A percentile compares a stretch with the other conserved stretches of the same genome.
Conservation (phyloP, 805 yeast genomes). For the Zygoascus bituminiphila region DNA sequence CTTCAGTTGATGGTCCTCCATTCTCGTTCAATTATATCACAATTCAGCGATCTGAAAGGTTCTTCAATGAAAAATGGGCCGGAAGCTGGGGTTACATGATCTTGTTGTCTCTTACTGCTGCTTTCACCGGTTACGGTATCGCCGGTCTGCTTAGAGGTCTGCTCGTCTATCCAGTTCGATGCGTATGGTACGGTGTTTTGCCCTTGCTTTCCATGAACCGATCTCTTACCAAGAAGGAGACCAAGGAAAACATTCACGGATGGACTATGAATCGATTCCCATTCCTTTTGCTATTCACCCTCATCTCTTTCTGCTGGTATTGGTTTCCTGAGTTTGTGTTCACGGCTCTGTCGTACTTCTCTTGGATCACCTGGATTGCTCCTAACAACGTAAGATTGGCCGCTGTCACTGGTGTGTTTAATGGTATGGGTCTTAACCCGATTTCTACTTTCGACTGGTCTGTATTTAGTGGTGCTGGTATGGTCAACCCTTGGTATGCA, state of each 20-base stretch:
- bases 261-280: conserved; percentile 50
- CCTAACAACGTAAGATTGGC: conserved; percentile 48
- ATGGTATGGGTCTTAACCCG: conserved; percentile 35
- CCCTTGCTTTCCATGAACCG: conserved; percentile 47
- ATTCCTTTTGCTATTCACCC: conserved; percentile 39
- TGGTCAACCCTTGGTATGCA: conserved; percentile 14
- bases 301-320: conserved; percentile 43
- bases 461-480: conserved; percentile 21
- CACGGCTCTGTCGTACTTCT: conserved; percentile 52
- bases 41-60: conserved; percentile 8
- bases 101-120: conserved; percentile 39
- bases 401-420: conserved; percentile 49
- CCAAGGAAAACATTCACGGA: conserved; percentile 37
- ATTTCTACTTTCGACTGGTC: conserved; percentile 36
- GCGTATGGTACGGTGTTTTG: conserved; percentile 45
- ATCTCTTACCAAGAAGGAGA: conserved; percentile 31
- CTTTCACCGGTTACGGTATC: conserved; percentile 44
- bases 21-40: conserved; percentile 20
- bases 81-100: conserved; percentile 34
- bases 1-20: conserved; percentile 42
- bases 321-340: conserved; percentile 65
- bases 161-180: conserved; percentile 36
- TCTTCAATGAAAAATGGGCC: conserved; percentile 14
- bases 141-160: conserved; percentile 48
- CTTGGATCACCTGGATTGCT: conserved; percentile 52